Evolutionary conservation across 2,329 filamentous ascomycete genomes (phyloP), one percentile per base, ranked within the genome.

Genomic region (Fusarium musae): DNA sequence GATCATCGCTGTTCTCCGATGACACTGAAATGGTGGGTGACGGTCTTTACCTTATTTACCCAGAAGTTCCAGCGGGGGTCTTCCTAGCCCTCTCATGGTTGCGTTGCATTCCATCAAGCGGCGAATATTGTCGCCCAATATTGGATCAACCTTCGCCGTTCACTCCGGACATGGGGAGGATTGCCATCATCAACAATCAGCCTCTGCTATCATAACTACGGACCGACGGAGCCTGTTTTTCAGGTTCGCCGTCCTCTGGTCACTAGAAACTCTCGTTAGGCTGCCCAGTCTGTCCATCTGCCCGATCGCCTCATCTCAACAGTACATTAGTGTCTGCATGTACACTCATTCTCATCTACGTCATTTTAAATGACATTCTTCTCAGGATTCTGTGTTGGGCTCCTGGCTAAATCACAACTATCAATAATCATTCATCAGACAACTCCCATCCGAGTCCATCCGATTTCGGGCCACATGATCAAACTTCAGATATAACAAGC

Each of bases 381-480:
- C 47, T 37, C 21, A 36, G 26, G 47, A 37, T 54, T 28, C 15
- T 54, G 23, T 26, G 43, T n/a, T 66, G 10, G 36, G 32, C 59
- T 50, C 57, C 47, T 34, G 37, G 42, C 28, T 50, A 47, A 66
- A 49, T 62, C 58, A 54, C 30, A 52, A 52, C 44, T 40, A 57
- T 68, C 57, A 37, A 37, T 59, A 37, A 53, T 46, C 37, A 30
- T 56, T 56, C 23, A 44, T 61, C 23, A 47, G 23, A 40, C 26
- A 49, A n/a, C 26, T 34, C 23, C 34, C 30, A 39, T 57, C 67
- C 71, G 71, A 62, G 37, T 65, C 39, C 47, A 49, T 74, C 71
- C 71, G 71, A 57, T 61, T 44, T 65, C 67, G 56, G 52, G 52
- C 46, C 71, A 69, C 67, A 72, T 74, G 71, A 72, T 37, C 71